Conservation (phyloP, 106 monocot species). For the Iris macrosiphon region DNA sequence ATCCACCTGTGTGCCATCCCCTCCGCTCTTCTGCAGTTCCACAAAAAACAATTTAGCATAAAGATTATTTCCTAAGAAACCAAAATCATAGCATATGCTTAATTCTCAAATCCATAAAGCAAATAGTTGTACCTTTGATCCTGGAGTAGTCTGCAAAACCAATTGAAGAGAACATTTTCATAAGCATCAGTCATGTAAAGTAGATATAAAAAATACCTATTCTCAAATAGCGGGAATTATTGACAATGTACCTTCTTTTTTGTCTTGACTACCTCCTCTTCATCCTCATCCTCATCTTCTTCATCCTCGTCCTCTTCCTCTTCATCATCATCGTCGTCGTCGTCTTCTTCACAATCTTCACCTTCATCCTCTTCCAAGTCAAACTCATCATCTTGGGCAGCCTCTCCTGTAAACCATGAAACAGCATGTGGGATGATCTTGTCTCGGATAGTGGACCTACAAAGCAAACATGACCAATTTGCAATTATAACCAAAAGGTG, state of each 20-base stretch:
- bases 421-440: constrained; percentile 92
- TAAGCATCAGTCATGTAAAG: not conserved
- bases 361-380: constrained; percentile 31
- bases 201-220: not conserved
- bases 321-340: constrained; percentile 34
- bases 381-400: constrained; percentile 52
- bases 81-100: no score
- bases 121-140: not conserved
- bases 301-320: constrained; percentile 22
- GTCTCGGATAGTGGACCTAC: constrained; percentile 84
- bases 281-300: constrained; percentile 21
- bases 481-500: not conserved
- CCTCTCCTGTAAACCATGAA: constrained; percentile 95
- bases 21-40: not conserved
- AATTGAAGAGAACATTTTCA: not conserved
- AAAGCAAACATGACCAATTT: not conserved
- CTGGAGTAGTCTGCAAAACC: not conserved
- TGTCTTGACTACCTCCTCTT: constrained; percentile 26
- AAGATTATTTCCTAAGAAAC: no score
- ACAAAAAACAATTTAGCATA: not conserved
- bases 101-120: not conserved
- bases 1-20: constrained; percentile 1
- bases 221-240: no score
- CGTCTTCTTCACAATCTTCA: constrained; percentile 25
- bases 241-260: constrained; percentile 41